Evolutionary conservation across 805 yeast species (phyloP).

Genomic region (Saturnispora halmiae): DNA sequence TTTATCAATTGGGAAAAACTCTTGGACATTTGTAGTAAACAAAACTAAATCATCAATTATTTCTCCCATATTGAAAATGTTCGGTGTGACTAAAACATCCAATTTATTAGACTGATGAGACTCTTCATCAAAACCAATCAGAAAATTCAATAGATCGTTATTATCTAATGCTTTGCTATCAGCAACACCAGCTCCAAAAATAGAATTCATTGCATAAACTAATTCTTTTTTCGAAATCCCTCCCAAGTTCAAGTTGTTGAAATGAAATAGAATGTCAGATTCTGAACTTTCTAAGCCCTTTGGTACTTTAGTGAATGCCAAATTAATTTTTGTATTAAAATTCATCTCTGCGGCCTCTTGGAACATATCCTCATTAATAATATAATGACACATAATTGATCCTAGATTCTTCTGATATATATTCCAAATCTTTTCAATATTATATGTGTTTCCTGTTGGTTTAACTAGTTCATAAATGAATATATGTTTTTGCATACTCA

Average conservation of each 20-base stretch:
- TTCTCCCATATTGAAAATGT: constrained; percentile 71
- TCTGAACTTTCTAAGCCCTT: constrained; percentile 18
- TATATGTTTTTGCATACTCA: constrained; percentile 61
- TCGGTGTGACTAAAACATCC: constrained; percentile 58
- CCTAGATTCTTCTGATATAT: constrained; percentile 35
- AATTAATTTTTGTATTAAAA: constrained; percentile 13
- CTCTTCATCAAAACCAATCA: constrained; percentile 48
- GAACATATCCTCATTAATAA: constrained; percentile 27
- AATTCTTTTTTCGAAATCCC: constrained; percentile 16
- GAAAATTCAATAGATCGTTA: constrained; percentile 29
- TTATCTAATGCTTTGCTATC: constrained; percentile 20
- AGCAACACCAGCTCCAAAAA: constrained; percentile 6
- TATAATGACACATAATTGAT: constrained; percentile 31
- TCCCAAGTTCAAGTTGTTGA: constrained; percentile 26
- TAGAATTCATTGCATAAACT: constrained; percentile 8
- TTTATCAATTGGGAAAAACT: constrained; percentile 29
- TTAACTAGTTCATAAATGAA: constrained; percentile 51
- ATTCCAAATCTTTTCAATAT: constrained; percentile 33
- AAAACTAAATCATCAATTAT: constrained; percentile 64
- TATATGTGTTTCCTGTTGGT: constrained; percentile 18
- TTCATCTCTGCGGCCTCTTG: constrained; percentile 19
- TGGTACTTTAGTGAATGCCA: constrained; percentile 20
- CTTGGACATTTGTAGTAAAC: constrained; percentile 52
- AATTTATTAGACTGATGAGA: constrained; percentile 36
- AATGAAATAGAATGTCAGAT: constrained; percentile 29